Evolutionary conservation across 2,329 filamentous ascomycete genomes (phyloP).

Genomic region (Aspergillus spinulosporus): DNA sequence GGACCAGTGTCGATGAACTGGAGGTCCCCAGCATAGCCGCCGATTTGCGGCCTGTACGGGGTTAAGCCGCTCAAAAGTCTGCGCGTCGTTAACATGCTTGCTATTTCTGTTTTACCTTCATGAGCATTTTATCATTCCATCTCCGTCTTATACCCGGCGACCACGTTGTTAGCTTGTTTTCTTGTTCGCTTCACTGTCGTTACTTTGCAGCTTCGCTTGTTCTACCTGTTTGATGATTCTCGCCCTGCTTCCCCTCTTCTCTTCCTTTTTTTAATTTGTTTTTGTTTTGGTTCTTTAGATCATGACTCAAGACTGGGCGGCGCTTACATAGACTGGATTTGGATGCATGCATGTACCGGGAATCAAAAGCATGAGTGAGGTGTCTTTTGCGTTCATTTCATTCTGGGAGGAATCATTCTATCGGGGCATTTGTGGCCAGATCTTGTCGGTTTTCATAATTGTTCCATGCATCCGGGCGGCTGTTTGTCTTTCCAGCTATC

Average conservation of each 20-base stretch:
- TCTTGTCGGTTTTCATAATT: constrained; percentile 22
- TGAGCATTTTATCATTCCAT: constrained; percentile 20
- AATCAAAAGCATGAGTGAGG: constrained; percentile 30
- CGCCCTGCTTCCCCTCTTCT: not conserved
- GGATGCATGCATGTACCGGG: constrained; percentile 37
- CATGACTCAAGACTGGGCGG: constrained; percentile 31
- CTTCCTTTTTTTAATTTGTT: constrained; percentile 10
- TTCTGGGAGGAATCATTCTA: constrained; percentile 20
- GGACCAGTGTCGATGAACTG: constrained; percentile 38
- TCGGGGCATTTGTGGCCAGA: constrained; percentile 31
- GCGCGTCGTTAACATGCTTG: not conserved
- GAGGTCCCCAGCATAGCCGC: constrained; percentile 27
- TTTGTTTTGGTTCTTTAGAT: constrained; percentile 18
- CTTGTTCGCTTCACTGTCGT: constrained; percentile 1
- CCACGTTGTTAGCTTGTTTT: constrained; percentile 14
- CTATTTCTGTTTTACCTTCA: constrained; percentile 9
- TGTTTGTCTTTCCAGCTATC: constrained; percentile 22
- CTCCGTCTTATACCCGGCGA: constrained; percentile 14
- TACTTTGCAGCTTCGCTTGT: constrained; percentile 8
- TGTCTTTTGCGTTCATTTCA: constrained; percentile 15
- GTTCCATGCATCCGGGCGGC: constrained; percentile 41
- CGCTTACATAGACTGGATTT: constrained; percentile 38
- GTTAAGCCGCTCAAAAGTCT: constrained; percentile 8
- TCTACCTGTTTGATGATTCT: not conserved
- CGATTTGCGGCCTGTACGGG: constrained; percentile 15